Evolutionary conservation across 73 alveolate species (phyloP).

Genomic region (Symbiodinium natans): DNA sequence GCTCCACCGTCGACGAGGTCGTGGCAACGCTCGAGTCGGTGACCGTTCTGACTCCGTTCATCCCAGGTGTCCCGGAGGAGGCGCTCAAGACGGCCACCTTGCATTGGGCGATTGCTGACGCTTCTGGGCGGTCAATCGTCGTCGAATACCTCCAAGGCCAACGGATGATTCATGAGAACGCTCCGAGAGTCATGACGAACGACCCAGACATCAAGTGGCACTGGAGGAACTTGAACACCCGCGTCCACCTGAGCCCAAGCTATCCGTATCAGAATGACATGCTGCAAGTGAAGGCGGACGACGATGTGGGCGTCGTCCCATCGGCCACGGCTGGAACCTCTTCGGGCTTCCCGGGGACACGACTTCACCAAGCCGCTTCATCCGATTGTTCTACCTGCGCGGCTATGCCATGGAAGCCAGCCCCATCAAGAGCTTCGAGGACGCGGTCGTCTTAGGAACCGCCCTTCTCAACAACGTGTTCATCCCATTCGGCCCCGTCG

Average conservation of each 20-base stretch:
- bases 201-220: slow-evolving; percentile 65
- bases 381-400: slow-evolving; percentile 51
- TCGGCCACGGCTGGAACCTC: slow-evolving; percentile 80
- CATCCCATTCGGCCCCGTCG: slow-evolving; percentile 37
- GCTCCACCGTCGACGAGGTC: slow-evolving; percentile 31
- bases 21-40: background rate
- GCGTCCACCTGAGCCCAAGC: slow-evolving; percentile 42
- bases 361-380: slow-evolving; percentile 55
- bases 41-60: background rate
- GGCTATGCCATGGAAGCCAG: slow-evolving; percentile 29
- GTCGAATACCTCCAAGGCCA: slow-evolving; percentile 45
- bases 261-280: slow-evolving; percentile 61
- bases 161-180: slow-evolving; percentile 24
- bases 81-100: background rate
- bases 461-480: slow-evolving; percentile 61
- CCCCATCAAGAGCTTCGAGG: background rate
- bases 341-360: slow-evolving; percentile 62
- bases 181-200: slow-evolving; percentile 48
- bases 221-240: slow-evolving; percentile 66
- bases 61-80: background rate
- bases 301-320: slow-evolving; percentile 40
- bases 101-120: slow-evolving; percentile 54
- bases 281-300: slow-evolving; percentile 17
- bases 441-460: slow-evolving; percentile 48
- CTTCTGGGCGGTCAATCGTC: background rate